Base-by-base conservation (phyloP, 441 rosid species). In the Pelargonium myrrhifolium region DNA sequence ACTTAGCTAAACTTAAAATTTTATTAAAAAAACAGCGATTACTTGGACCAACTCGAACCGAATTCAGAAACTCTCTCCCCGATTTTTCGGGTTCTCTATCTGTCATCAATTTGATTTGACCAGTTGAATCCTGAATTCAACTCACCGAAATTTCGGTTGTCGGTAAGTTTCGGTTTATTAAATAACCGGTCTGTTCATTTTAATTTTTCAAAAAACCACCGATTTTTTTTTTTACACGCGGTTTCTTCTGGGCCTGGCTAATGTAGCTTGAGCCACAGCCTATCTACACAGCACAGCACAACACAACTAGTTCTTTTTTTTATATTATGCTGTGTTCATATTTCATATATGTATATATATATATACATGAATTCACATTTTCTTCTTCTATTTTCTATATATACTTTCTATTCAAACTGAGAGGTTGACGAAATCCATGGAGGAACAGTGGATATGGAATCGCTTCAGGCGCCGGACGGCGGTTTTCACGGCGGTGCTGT, bases 361-460 rank as follows among this genome's bases (percentile, higher is more conserved):
- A 31, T 35, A 6, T 35, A 35, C 39, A 35, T 35, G 39, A 35
- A 35, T 35, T 35, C 39, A 35, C 39, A 35, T 35, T 35, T 35
- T 35, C 39, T 35, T 35, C 39, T 35, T 35, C 39, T 35, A 35
- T 35, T 35, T 35, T 35, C 39, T 35, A 35, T 35, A 35, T 35
- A n/a, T 53, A 17, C 28, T 22, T 8, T 20, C 26, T 56, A 0
- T 56, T 56, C 28, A 20, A 20, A 56, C 61, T 56, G 1, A 8
- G 61, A 56, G 28, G 12, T 12, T 56, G 4, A 20, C 61, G 10
- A 56, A 12, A 56, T 9, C 5, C 61, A 80, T 80, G 78, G 72
- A 65, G 47, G 72, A 60, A 64, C 20, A 66, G 53, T 71, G 84
- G 82, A 72, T 71, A 75, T 68, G 75, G 70, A 70, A 66, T 62